These are phyloP conservation scores for Solanum etuberosum DNA, from an alignment of 257 asterid species.

Conservation along the genomic window DNA sequence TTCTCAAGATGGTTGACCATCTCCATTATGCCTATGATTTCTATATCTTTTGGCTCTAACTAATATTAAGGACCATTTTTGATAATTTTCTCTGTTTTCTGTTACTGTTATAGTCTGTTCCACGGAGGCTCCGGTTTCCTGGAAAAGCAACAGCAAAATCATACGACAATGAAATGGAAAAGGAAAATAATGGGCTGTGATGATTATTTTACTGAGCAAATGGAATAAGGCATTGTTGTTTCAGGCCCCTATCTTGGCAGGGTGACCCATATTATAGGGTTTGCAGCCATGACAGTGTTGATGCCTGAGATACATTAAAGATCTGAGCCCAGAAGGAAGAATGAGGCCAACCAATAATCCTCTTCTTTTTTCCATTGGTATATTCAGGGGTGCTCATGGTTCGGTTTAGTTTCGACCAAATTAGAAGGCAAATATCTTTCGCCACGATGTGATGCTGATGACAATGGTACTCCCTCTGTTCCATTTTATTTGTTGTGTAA, in stretches of 20 bases:
- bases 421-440: background rate
- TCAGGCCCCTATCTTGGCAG: slow-evolving; percentile 11
- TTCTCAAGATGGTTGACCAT: background rate
- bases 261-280: background rate
- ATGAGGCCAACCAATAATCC: slow-evolving; percentile 1
- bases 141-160: background rate
- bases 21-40: background rate
- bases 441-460: background rate
- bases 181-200: slow-evolving; percentile 9
- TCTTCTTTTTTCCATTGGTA: background rate
- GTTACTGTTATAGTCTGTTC: background rate
- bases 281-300: background rate
- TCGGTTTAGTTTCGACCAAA: background rate
- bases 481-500: background rate
- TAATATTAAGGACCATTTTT: background rate
- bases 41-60: background rate
- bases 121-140: background rate
- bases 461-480: background rate
- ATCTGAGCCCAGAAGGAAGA: background rate
- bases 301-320: background rate
- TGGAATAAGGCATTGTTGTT: background rate
- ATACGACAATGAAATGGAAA: background rate
- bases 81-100: background rate
- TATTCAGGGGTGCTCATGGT: background rate
- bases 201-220: slow-evolving; percentile 9